A percentile compares a stretch with the other conserved stretches of the same genome.
Evolutionary conservation across 2,329 filamentous ascomycete species (phyloP).

Genomic region (Graphiopsis chlorocephala): DNA sequence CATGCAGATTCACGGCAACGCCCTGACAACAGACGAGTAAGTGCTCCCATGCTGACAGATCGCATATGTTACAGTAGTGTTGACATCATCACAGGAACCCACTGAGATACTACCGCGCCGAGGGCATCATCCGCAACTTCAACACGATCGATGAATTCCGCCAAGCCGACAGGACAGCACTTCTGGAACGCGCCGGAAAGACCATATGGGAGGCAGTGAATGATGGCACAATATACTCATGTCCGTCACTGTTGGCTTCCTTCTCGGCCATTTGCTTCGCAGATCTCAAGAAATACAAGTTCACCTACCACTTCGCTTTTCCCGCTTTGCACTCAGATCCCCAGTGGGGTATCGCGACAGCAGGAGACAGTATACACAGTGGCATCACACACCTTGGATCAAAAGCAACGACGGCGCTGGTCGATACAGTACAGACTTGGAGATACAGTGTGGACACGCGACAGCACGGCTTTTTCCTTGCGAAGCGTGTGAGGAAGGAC

Average conservation of each 20-base stretch:
- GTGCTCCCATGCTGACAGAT: conserved; percentile 34
- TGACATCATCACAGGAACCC: conserved; percentile 54
- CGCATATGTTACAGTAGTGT: background rate
- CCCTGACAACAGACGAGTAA: conserved; percentile 79
- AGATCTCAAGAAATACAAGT: conserved; percentile 95
- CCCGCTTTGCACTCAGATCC: conserved; percentile 89
- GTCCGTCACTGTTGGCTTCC: conserved; percentile 84
- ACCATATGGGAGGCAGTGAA: conserved; percentile 98
- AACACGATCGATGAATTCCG: conserved; percentile 95
- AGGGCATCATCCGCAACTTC: conserved; percentile 92
- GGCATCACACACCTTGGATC: conserved; percentile 55
- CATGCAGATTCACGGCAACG: conserved; percentile 86
- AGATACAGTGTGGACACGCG: conserved; percentile 74
- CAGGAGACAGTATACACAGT: conserved; percentile 31
- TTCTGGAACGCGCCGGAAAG: conserved; percentile 74
- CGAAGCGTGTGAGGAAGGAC: conserved; percentile 62
- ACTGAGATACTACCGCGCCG: conserved; percentile 72
- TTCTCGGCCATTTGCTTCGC: conserved; percentile 90
- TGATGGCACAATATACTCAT: conserved; percentile 93
- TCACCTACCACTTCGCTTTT: conserved; percentile 98
- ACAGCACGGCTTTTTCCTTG: conserved; percentile 95
- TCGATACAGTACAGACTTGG: conserved; percentile 85
- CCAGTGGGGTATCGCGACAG: conserved; percentile 64
- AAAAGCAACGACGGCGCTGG: conserved; percentile 72
- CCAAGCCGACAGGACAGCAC: conserved; percentile 72